phyloP scores from a whole-genome alignment of 208 protist genomes.

The Kentomonas sorsogonicus region DNA sequence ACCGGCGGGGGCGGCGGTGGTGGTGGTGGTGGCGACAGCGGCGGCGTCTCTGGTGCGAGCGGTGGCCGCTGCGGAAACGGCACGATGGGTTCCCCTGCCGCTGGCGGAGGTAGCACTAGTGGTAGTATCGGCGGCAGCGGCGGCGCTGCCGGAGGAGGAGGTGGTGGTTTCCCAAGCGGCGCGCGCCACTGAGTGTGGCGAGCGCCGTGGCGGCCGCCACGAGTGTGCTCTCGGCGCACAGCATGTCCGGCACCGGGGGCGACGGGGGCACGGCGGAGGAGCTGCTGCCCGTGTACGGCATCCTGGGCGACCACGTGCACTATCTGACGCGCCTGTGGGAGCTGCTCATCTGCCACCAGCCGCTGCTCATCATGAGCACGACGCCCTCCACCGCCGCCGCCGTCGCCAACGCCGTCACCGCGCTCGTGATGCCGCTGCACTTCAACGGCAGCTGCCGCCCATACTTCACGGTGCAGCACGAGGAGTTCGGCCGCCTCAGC shows the following conservation, averaged over 20 bases:
- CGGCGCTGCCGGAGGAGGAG: too few relatives aligned
- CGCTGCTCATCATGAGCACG: conserved; percentile 74
- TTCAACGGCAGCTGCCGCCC: conserved; percentile 59
- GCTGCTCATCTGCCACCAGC: conserved; percentile 73
- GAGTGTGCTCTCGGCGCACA: background rate
- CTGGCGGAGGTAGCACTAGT: conserved; percentile 11
- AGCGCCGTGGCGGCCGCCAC: too few relatives aligned
- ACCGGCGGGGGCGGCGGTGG: too few relatives aligned
- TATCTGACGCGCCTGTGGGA: conserved; percentile 83
- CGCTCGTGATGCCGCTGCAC: conserved; percentile 64
- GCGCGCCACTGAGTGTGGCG: too few relatives aligned
- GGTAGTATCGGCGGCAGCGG: conserved; percentile 20
- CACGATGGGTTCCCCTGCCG: background rate
- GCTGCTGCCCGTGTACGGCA: conserved; percentile 56
- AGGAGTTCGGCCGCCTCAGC: conserved; percentile 46
- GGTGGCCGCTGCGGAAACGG: too few relatives aligned
- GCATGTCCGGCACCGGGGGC: conserved; percentile 16
- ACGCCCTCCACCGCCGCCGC: conserved; percentile 71
- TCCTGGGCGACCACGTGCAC: conserved; percentile 62
- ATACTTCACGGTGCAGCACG: conserved; percentile 85
- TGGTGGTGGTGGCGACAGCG: too few relatives aligned
- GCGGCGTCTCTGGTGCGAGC: too few relatives aligned
- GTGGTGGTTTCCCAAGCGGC: too few relatives aligned
- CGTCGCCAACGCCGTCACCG: conserved; percentile 55
- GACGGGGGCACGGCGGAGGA: conserved; percentile 16